Base-by-base conservation (phyloP, 2,329 filamentous ascomycete genomes). In the Botrytis elliptica region DNA sequence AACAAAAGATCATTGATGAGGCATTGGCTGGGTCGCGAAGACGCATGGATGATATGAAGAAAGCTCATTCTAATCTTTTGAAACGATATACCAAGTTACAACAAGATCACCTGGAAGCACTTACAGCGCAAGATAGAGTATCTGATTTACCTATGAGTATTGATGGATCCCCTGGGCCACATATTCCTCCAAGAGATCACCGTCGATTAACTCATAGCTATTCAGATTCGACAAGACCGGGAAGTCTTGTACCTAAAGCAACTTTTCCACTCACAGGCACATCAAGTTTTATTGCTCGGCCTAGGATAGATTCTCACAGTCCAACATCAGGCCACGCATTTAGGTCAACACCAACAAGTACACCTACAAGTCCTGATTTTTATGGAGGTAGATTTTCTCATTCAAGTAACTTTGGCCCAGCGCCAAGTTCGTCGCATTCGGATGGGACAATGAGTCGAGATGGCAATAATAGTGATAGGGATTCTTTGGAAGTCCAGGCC, bases 11-110 rank as follows among this genome's bases (percentile, higher is more conserved):
- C 63, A 74, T 80, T 14, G 78, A 80, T 20, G 70, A 71, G 3
- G 74, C 75, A 25, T 55, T 79, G 33, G 73, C 75, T 55, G 75
- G 72, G 7, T 77, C 73, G 16, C 74, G 75, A 46, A 59, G 55
- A 40, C 86, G 85, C 70, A 81, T 88, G 44, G 79, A 82, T 4
- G 84, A 85, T 59, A 78, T 88, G 52, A 86, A 87, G 76, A 87
- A 86, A 77, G 84, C 85, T 5, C 85, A 89, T 76, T 84, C 84
- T 40, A 83, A 84, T 44, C 80, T 89, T 8, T 80, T 87, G 14
- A 83, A 85, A 63, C 83, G 85, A 65, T 85, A 86, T 76, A 86
- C 85, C 0, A 85, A 87, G 49, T 81, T 89, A 2, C 83, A 86
- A 70, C 82, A 85, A 77, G 83, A 83, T 62, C 83, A 80, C 42